These are phyloP conservation scores for Halophytophthora polymorphica DNA, from an alignment of 352 stramenopile genomes.

Conservation along the genomic window DNA sequence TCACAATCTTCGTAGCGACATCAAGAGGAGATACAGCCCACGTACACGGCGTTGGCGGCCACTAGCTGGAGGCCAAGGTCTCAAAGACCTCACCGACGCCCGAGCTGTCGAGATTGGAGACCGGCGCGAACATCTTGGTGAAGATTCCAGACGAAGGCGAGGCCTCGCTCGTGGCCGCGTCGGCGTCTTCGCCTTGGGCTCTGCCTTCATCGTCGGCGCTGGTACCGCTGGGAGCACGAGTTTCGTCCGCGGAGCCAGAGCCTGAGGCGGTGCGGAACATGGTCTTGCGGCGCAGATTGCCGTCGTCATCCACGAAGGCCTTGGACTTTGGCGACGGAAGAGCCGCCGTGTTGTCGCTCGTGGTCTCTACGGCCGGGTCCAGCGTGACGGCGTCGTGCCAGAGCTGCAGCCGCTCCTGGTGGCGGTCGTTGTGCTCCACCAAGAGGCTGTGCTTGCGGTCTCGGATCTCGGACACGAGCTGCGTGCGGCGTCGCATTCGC, in stretches of 20 bases:
- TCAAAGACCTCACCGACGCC: too few species aligned
- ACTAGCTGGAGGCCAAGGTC: too few species aligned
- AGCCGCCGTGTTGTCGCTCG: conserved; percentile 16
- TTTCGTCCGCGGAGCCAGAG: neutral
- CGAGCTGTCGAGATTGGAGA: too few species aligned
- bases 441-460: conserved; percentile 28
- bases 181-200: too few species aligned
- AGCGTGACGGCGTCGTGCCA: conserved; percentile 28
- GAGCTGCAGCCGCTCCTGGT: conserved; percentile 23
- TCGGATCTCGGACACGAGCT: conserved; percentile 16
- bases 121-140: too few species aligned
- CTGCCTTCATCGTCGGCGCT: too few species aligned
- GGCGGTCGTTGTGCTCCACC: conserved; percentile 9
- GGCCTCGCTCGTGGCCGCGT: too few species aligned
- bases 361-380: conserved; percentile 31
- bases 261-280: neutral
- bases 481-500: conserved; percentile 17
- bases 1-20: too few species aligned
- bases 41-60: too few species aligned
- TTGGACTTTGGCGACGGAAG: conserved; percentile 25
- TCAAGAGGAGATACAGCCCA: too few species aligned
- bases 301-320: conserved; percentile 30
- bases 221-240: too few species aligned
- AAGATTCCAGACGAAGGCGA: too few species aligned
- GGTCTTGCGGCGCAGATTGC: conserved; percentile 33